phyloP scores from a whole-genome alignment of 257 asterid species.

The Coffea canephora region DNA sequence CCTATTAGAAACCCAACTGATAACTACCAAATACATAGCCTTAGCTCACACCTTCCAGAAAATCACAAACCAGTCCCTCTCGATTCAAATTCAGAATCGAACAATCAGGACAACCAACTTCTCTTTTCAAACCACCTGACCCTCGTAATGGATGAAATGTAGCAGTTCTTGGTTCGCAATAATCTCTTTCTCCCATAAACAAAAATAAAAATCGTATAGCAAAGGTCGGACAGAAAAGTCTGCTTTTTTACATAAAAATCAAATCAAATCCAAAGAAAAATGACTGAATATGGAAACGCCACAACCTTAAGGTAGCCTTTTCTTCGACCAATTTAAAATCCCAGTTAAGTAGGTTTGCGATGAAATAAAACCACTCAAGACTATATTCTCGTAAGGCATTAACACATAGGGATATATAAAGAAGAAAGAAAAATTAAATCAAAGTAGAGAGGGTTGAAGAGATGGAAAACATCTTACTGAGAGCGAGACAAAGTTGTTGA shows the following conservation, averaged over 20 bases:
- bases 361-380: background rate
- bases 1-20: background rate
- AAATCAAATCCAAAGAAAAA: conserved; percentile 9
- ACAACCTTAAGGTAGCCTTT: background rate
- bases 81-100: background rate
- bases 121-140: background rate
- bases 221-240: background rate
- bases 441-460: background rate
- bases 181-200: background rate
- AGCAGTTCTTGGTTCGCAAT: background rate
- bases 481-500: conserved; percentile 51
- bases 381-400: too few species aligned
- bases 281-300: background rate
- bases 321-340: background rate
- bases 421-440: background rate
- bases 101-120: background rate
- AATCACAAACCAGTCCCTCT: background rate
- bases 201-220: background rate
- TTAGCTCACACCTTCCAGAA: background rate
- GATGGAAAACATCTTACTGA: conserved; percentile 44
- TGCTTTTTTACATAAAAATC: background rate
- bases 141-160: background rate
- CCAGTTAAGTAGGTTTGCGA: background rate
- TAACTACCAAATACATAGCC: background rate
- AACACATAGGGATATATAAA: background rate